Evolutionary conservation across 83 land plant genomes (phyloP), one percentile per base, ranked within the genome.

Genomic region (Isoetes engelmannii): DNA sequence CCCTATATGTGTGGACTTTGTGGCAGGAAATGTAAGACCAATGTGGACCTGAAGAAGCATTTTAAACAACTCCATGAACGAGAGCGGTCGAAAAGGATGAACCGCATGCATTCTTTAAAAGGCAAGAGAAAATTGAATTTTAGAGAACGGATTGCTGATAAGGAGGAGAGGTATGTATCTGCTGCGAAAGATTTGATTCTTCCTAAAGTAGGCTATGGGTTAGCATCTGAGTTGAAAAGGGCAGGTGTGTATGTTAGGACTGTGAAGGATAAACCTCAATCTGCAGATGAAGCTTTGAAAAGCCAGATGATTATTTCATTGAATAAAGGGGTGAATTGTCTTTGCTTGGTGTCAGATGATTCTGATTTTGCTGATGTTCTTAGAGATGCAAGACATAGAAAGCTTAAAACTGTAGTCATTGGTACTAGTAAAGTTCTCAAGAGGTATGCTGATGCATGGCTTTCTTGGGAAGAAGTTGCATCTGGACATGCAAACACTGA

Each of bases 311-410:
- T 77, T 57, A 78, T 75, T 47, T 56, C 82, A 61, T 83, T 88
- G 77, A 83, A 79, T 7, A 19, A 59, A 17, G 46, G 58, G 61
- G 45, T 68, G 10, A 85, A 72, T 20, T 86, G 88, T 63, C 7
- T 88, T n/a, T 81, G 86, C 47, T 72, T 87, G 17, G 97, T 89
- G 7, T 89, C 97, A 4, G 90, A 86, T 67, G 91, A 87, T 71
- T 72, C 86, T 0, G 90, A 81, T 74, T 92, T 86, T 72, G 77
- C 69, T 42, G 80, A 67, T 15, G 79, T 86, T 55, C 51, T 92
- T 73, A 74, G 74, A 57, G 75, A 79, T 61, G 93, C 97, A 48
- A 83, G 72, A 63, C 45, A 55, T 44, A 83, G 80, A 56, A 48
- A 82, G 9, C 44, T 89, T 51, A 82, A 76, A 47, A 92, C 93